Evolutionary conservation across 2,329 filamentous ascomycete genomes (phyloP), one percentile per base, ranked within the genome.

Genomic region (Dryadomyces quercus-mongolicae): DNA sequence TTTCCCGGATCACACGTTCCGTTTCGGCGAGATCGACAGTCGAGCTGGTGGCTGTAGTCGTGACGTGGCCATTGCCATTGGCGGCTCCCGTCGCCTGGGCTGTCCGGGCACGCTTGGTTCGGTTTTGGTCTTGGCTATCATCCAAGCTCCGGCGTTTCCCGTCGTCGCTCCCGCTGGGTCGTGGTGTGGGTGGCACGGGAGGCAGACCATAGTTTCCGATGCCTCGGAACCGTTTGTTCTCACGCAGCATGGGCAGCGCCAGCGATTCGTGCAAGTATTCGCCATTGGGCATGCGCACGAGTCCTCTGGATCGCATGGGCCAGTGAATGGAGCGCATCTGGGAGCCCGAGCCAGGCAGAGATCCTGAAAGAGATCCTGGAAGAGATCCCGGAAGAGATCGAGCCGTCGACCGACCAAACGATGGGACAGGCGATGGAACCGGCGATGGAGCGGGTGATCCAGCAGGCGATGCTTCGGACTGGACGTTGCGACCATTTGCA

Each of bases 231-330:
- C 67, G 67, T 57, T 69, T 71, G 25, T 70, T 70, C 48, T 70
- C 67, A 3, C 47, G 54, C 44, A 71, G 62, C 60, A 75, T 70
- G 25, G 76, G 71, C 40, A 58, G 52, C 16, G 59, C 61, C 31
- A 81, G 66, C 2, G 70, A 68, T 57, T 80, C 76, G 6, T 76
- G 77, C 60, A 57, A 74, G 47, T 62, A 62, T 54, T 61, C 49
- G 22, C 56, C 56, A 55, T 62, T 60, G 20, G 61, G 60, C 60
- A 62, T 62, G 52, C 59, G 59, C 31, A 62, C 54, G 44, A 62
- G 54, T 10, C 72, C 73, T 72, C 75, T 74, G 45, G 72, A 72
- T 52, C 74, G 75, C 55, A 76, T 65, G 5, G 67, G 65, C 73
- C 73, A 76, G 43, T 62, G 57, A 54, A 52, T 57, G 15, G 60